These are phyloP conservation scores for Russula sp. DNA, from an alignment of 768 basidiomycete genomes.

Conservation along the genomic window DNA sequence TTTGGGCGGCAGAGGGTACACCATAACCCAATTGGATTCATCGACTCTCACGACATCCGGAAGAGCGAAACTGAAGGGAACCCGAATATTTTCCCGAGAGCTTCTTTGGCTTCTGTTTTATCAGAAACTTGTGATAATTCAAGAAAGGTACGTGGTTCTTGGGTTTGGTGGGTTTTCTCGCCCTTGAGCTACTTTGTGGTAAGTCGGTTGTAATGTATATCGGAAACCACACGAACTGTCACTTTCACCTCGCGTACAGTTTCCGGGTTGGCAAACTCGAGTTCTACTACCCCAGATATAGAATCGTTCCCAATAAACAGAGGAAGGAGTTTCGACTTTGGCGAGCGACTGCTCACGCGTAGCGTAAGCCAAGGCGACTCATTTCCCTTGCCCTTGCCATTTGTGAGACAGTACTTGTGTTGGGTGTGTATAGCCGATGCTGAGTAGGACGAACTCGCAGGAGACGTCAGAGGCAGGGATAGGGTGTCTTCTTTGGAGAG, in stretches of 20 bases:
- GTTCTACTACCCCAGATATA: conserved; percentile 50
- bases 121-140: conserved; percentile 44
- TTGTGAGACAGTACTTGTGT: conserved; percentile 45
- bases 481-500: background rate
- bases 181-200: conserved; percentile 14
- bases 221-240: conserved; percentile 39
- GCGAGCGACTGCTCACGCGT: conserved; percentile 44
- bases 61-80: conserved; percentile 48
- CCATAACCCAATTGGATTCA: conserved; percentile 37
- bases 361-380: conserved; percentile 50
- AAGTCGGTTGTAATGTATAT: background rate
- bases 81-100: conserved; percentile 45
- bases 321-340: conserved; percentile 42
- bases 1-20: conserved; percentile 49
- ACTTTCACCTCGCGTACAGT: conserved; percentile 49
- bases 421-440: conserved; percentile 30
- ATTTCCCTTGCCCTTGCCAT: conserved; percentile 37
- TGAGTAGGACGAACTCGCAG: background rate
- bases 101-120: conserved; percentile 42
- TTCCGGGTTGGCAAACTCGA: conserved; percentile 51
- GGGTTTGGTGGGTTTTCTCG: conserved; percentile 34
- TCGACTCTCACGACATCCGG: conserved; percentile 44
- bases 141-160: conserved; percentile 52
- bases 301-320: conserved; percentile 48
- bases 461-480: background rate